phyloP scores from a whole-genome alignment of 495 filamentous ascomycete genomes.

The Penicillium roqueforti region DNA sequence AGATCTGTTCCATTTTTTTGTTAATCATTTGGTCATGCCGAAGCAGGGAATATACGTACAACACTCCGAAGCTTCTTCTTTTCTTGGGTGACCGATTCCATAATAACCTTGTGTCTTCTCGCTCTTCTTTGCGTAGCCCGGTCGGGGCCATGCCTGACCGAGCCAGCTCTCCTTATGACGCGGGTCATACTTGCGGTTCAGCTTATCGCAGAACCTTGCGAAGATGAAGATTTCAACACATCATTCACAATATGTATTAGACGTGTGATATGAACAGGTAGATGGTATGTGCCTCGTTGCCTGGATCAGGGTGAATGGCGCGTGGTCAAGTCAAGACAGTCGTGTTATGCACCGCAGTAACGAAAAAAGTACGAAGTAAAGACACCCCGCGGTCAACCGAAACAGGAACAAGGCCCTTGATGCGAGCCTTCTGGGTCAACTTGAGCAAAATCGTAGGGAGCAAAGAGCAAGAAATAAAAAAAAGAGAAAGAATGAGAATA shows the following conservation, averaged over 20 bases:
- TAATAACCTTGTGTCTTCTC: slow-evolving; percentile 55
- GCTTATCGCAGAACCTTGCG: slow-evolving; percentile 14
- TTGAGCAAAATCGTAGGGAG: neutral
- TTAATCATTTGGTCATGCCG: slow-evolving; percentile 17
- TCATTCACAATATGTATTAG: neutral
- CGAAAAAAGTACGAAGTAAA: neutral
- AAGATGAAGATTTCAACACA: neutral
- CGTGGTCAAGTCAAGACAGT: slow-evolving; percentile 5
- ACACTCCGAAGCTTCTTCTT: slow-evolving; percentile 57
- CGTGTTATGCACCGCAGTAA: neutral
- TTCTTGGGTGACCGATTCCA: slow-evolving; percentile 54
- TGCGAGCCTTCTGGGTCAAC: neutral
- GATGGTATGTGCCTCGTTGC: neutral
- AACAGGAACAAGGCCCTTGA: neutral
- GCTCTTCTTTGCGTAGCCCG: slow-evolving; percentile 30
- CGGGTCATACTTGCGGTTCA: slow-evolving; percentile 32
- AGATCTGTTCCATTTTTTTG: slow-evolving; percentile 37
- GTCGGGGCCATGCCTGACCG: slow-evolving; percentile 34
- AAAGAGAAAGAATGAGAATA: neutral
- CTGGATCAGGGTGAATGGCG: neutral
- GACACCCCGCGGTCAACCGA: slow-evolving; percentile 1
- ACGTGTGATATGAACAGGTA: neutral
- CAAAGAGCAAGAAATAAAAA: neutral
- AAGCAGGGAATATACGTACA: slow-evolving; percentile 39
- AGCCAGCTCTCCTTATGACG: slow-evolving; percentile 33